A percentile compares a stretch with the other conserved stretches of the same genome.
phyloP scores from a whole-genome alignment of 2,329 filamentous ascomycete genomes.

The Metarhizium guizhouense region DNA sequence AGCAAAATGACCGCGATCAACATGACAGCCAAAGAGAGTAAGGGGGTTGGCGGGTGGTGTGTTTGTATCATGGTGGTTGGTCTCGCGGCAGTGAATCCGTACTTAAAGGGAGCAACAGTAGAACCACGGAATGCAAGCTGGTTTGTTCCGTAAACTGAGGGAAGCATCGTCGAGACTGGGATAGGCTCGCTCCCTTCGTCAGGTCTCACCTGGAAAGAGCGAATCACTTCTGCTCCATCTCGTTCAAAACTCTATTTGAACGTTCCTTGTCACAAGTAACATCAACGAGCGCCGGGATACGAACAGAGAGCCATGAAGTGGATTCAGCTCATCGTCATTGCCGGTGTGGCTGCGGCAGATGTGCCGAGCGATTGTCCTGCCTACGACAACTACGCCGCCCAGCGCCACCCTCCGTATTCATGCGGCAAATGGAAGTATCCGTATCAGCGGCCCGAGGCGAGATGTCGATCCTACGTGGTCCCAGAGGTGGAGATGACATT shows the following conservation, averaged over 20 bases:
- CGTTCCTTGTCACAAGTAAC: neutral
- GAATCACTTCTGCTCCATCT: neutral
- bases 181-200: neutral
- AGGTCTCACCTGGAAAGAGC: neutral
- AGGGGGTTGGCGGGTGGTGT: neutral
- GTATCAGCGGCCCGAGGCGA: slow-evolving; percentile 65
- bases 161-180: neutral
- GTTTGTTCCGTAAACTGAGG: neutral
- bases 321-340: slow-evolving; percentile 20
- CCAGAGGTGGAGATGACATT: slow-evolving; percentile 70
- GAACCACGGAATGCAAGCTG: neutral
- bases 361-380: slow-evolving; percentile 22
- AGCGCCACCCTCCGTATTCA: slow-evolving; percentile 60
- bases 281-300: neutral
- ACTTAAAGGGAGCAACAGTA: neutral
- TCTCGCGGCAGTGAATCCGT: neutral
- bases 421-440: slow-evolving; percentile 68
- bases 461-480: slow-evolving; percentile 76
- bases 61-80: neutral
- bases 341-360: slow-evolving; percentile 14
- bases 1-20: neutral
- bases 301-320: slow-evolving; percentile 2
- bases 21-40: neutral
- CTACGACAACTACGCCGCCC: slow-evolving; percentile 25
- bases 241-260: neutral